Evolutionary conservation across 164 flowering plant species (phyloP), one percentile per base, ranked within the genome.

Genomic region (Warburgia ugandensis): DNA sequence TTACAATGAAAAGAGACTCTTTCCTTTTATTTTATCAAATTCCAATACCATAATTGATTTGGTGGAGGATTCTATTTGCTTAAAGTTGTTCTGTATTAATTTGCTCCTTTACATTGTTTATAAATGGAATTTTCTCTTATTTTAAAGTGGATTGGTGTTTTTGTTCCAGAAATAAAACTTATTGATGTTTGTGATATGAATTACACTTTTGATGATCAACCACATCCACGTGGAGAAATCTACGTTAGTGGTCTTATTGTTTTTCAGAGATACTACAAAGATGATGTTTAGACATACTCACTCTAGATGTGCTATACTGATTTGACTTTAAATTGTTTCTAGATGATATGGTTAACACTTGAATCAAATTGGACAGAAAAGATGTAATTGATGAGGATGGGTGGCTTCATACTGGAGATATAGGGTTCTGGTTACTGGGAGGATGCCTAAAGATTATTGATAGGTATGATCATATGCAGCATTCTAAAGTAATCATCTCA

Each of bases 131-230:
- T 44, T 20, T 25, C 17, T 46, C 33, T 20, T 50, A 17, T 16
- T 51, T 19, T 12, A 6, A 7, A n/a, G 28, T 5, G 12, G 46
- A 7, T n/a, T 19, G 22, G 2, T 19, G 19, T 45, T 56, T 21
- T 33, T 59, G 45, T 50, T 71, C 41, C 89, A 91, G 98, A 92
- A 74, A 62, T 92, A 51, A 92, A 92, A 70, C 95, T 85, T 45
- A 81, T 75, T 45, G 96, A 92, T 68, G 98, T 92, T 59, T 95
- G 95, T 31, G 96, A 92, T 65, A 92, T 92, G 98, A 87, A 84
- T 65, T 87, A 92, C 66, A 81, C 91, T 13, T 77, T 88, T 46
- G 86, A 80, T 13, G 98, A 92, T 68, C 65, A 75, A 53, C 98
- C 98, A 2, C 52, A 77, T 72, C 95, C 98, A 31, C 95, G 98